Base-by-base conservation (phyloP, 768 basidiomycete species). In the Tylopilus vinaceipallidus region DNA sequence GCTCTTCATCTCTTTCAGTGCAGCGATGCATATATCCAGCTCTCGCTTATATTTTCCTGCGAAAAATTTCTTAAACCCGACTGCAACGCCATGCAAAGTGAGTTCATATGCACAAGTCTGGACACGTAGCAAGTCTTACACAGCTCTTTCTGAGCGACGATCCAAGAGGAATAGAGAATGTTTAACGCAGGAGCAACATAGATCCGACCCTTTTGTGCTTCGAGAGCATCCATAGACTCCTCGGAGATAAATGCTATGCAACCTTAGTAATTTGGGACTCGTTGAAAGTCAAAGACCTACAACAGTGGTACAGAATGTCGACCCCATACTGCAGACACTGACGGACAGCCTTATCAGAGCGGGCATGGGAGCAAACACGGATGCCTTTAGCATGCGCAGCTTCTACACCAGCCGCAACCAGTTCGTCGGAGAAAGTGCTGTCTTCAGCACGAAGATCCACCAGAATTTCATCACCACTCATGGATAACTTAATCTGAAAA, bases 391-490 rank as follows among this genome's bases (percentile, higher is more conserved):
- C 57, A 45, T 71, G 70, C 16, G 70, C 70, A 8, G 60, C 64
- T 57, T 71, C 67, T 3, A 68, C 61, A 17, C 62, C 68, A n/a
- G 69, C 62, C 16, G 63, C 68, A 2, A 69, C 69, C 5, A 68
- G 53, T 40, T 64, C 57, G 23, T 71, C 71, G 0, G 64, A 34
- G 47, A 72, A 71, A 9, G 71, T 72, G 10, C 52, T 70, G 34
- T 62, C 60, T 46, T 71, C 70, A 5, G 71, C 68, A 2, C 69
- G 66, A 35, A 71, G 62, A 17, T 57, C 32, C 23, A 69, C 66
- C 0, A 66, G 67, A 24, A 69, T 67, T 42, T 71, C 69, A 11
- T 72, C 71, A 0, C 71, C 71, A 11, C 64, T 68, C 71, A 72
- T 72, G 3, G 59, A 66, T 13, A 72, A 45, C 38, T 72, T 72